phyloP scores from a whole-genome alignment of 2,329 filamentous ascomycete genomes.

The Aureobasidium melanogenum region DNA sequence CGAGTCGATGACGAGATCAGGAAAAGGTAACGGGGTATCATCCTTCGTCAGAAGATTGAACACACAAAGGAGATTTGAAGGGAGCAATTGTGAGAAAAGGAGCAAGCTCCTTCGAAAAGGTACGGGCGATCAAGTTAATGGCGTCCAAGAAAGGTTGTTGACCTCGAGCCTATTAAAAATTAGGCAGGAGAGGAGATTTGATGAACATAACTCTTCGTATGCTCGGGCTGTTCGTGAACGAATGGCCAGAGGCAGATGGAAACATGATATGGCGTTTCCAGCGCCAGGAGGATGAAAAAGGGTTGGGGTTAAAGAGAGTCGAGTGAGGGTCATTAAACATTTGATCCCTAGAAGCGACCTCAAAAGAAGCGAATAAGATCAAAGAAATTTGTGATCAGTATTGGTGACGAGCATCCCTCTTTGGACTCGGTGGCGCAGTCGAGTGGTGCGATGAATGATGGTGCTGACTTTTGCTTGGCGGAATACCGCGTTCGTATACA shows the following conservation, averaged over 20 bases:
- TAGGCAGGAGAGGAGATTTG: constrained; percentile 3
- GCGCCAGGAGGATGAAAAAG: background rate
- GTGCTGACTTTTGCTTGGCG: background rate
- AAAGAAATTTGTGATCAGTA: background rate
- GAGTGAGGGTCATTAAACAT: background rate
- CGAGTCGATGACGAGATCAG: background rate
- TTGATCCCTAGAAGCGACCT: background rate
- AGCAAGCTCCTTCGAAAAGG: constrained; percentile 2
- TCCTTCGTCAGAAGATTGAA: constrained; percentile 3
- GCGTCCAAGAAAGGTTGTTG: background rate
- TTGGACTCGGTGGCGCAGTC: constrained; percentile 8
- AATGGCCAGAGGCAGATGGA: background rate
- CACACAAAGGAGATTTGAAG: constrained; percentile 4
- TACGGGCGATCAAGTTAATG: background rate
- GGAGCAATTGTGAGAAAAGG: background rate
- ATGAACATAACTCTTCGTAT: background rate
- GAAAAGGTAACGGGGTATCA: background rate
- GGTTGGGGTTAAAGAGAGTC: background rate
- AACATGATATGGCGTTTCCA: constrained; percentile 2
- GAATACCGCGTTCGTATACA: constrained; percentile 1
- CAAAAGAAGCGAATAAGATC: background rate
- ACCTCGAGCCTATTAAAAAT: constrained; percentile 10
- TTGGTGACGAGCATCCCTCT: constrained; percentile 1
- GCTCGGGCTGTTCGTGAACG: constrained; percentile 6
- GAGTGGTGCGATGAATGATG: constrained; percentile 2